Base-by-base conservation (phyloP, 441 rosid species). In the Macaranga tanarius region DNA sequence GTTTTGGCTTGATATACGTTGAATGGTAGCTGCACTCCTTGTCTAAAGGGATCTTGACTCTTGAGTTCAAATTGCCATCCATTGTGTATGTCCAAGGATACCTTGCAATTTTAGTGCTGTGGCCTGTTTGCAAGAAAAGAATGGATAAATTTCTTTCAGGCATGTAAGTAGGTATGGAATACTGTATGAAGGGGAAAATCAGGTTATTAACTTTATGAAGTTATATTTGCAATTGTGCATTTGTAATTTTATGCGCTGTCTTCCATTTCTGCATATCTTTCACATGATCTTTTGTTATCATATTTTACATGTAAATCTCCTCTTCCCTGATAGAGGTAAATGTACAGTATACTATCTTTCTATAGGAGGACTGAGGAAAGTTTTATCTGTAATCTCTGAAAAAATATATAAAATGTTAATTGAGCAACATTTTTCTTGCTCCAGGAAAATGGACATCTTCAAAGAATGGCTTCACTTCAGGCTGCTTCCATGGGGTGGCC, bases 381-480 rank as follows among this genome's bases (percentile, higher is more conserved):
- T 34, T 40, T 45, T 44, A 15, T 51, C 9, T 56, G 7, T 64
- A 26, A 38, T 44, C 13, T 19, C 22, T 13, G 60, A n/a, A 5
- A 23, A 65, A 71, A 40, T 50, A 66, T 31, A 9, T 34, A 28
- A 50, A 22, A 47, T n/a, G 19, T 17, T 44, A 64, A 23, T 13
- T 70, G 57, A 68, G 23, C 47, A 25, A 61, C 38, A 64, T 82
- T 62, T 34, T 5, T 79, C 51, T 77, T 82, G 76, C 71, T 75
- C 70, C 79, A 92, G 94, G 98, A 90, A 73, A 87, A 84, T 72
- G 93, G 88, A 70, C 92, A 90, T 77, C 81, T 89, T 70, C 97
- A 90, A 74, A 90, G 87, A 81, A 79, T 77, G 75, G 86, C 92
- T 50, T 83, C 92, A 58, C 80, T 84, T 77, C 97, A 83, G 74